Evolutionary conservation across 495 filamentous ascomycete genomes (phyloP).

Genomic region (Entonaema liquescens): DNA sequence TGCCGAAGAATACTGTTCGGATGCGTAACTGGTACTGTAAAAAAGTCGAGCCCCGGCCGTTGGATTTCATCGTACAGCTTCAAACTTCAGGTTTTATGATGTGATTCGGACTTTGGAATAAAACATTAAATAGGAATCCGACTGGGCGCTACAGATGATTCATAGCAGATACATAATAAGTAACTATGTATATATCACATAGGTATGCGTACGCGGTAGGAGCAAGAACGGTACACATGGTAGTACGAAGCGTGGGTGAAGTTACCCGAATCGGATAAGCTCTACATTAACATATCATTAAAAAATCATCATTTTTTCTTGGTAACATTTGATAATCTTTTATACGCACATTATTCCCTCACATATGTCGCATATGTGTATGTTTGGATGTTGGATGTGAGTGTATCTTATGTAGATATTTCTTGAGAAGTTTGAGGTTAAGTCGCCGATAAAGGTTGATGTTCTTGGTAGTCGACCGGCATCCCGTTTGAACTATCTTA

Average conservation of each 20-base stretch:
- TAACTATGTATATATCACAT: conserved; percentile 2
- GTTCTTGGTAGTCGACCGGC: conserved; percentile 10
- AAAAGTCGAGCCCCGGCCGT: conserved; percentile 14
- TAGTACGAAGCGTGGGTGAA: conserved; percentile 31
- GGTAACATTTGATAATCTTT: conserved; percentile 3
- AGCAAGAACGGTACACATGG: conserved; percentile 14
- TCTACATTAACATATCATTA: conserved; percentile 10
- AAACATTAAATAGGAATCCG: conserved; percentile 20
- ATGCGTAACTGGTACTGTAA: conserved; percentile 25
- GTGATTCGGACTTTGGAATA: conserved; percentile 37
- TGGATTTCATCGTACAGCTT: conserved; percentile 23
- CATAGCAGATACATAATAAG: conserved; percentile 9
- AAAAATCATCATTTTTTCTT: conserved; percentile 19
- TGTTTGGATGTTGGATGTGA: neutral
- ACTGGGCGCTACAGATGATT: conserved; percentile 29
- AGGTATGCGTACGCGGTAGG: conserved; percentile 2
- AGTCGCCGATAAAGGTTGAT: conserved; percentile 22
- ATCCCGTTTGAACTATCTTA: conserved; percentile 11
- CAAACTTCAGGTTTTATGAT: conserved; percentile 21
- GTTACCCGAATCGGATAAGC: conserved; percentile 36
- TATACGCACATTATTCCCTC: conserved; percentile 21
- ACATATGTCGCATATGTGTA: neutral
- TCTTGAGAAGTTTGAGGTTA: conserved; percentile 5
- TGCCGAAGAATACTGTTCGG: conserved; percentile 13
- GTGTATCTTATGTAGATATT: neutral